phyloP scores from a whole-genome alignment of 805 yeast genomes.

The Myxozyma mucilagina region DNA sequence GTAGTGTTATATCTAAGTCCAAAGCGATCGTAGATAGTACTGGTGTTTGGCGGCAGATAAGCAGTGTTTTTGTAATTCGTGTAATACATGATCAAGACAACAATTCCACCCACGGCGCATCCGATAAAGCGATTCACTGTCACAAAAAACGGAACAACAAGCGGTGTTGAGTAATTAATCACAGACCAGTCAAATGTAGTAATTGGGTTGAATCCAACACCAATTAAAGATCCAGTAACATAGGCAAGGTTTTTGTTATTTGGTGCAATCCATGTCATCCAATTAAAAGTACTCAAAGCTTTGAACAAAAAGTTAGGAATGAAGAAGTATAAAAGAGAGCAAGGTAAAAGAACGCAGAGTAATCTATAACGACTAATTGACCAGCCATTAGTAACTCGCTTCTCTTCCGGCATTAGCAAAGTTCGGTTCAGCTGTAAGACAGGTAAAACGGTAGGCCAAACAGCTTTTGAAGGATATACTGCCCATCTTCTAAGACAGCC shows the following conservation, averaged over 20 bases:
- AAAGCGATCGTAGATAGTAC: conserved; percentile 44
- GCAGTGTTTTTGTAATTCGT: conserved; percentile 52
- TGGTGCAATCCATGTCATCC: conserved; percentile 46
- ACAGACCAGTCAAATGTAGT: conserved; percentile 49
- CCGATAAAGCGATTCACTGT: conserved; percentile 41
- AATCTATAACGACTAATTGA: conserved; percentile 52
- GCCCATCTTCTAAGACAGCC: conserved; percentile 60
- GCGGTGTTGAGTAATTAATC: conserved; percentile 34
- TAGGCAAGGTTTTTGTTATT: conserved; percentile 54
- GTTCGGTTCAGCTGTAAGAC: conserved; percentile 45
- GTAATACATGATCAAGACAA: conserved; percentile 43
- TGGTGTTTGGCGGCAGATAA: conserved; percentile 53
- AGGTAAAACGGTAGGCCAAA: conserved; percentile 58
- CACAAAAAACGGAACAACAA: conserved; percentile 50
- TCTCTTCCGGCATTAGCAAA: conserved; percentile 41
- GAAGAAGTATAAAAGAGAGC: conserved; percentile 60
- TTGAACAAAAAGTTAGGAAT: conserved; percentile 64
- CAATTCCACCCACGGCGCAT: conserved; percentile 39
- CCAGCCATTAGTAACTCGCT: conserved; percentile 60
- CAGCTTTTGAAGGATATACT: conserved; percentile 57
- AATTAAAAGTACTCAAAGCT: conserved; percentile 61
- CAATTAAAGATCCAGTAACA: conserved; percentile 55
- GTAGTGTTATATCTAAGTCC: conserved; percentile 49
- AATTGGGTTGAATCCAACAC: conserved; percentile 49
- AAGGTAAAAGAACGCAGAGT: conserved; percentile 47